Conservation (phyloP, 2,329 filamentous ascomycete species). For the Ascochyta viciae-villosae region DNA sequence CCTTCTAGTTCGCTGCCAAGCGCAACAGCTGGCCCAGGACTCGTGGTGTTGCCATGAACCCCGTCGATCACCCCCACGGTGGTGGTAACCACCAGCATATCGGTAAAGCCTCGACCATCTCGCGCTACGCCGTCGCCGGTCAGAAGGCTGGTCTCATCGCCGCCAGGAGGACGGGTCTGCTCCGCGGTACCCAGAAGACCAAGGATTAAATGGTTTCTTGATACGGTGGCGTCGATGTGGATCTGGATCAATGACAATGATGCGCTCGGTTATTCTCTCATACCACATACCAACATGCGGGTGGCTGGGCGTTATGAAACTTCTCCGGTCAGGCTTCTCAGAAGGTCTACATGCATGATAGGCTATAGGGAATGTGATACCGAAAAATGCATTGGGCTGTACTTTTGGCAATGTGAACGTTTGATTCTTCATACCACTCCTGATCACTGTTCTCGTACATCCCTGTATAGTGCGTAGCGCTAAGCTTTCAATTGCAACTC, state of each 20-base stretch:
- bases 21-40: slow-evolving; percentile 99
- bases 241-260: slow-evolving; percentile 36
- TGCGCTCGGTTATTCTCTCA: slow-evolving; percentile 47
- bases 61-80: slow-evolving; percentile 86
- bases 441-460: background rate
- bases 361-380: slow-evolving; percentile 49
- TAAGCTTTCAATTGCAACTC: too few species aligned
- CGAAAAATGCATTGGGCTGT: slow-evolving; percentile 47
- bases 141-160: slow-evolving; percentile 99
- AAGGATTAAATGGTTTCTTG: slow-evolving; percentile 71
- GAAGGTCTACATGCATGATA: slow-evolving; percentile 44
- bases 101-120: slow-evolving; percentile 99
- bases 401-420: slow-evolving; percentile 34
- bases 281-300: slow-evolving; percentile 43
- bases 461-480: slow-evolving; percentile 4
- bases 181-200: slow-evolving; percentile 99
- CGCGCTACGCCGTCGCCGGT: slow-evolving; percentile 94
- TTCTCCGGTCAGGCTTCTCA: slow-evolving; percentile 43
- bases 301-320: slow-evolving; percentile 50
- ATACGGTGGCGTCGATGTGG: slow-evolving; percentile 37
- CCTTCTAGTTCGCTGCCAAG: slow-evolving; percentile 87
- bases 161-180: slow-evolving; percentile 98
- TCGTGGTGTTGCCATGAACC: slow-evolving; percentile 99
- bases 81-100: slow-evolving; percentile 99
- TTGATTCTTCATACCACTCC: background rate